Base-by-base conservation (phyloP, 805 yeast genomes). In the Ogataea chonburiensis region DNA sequence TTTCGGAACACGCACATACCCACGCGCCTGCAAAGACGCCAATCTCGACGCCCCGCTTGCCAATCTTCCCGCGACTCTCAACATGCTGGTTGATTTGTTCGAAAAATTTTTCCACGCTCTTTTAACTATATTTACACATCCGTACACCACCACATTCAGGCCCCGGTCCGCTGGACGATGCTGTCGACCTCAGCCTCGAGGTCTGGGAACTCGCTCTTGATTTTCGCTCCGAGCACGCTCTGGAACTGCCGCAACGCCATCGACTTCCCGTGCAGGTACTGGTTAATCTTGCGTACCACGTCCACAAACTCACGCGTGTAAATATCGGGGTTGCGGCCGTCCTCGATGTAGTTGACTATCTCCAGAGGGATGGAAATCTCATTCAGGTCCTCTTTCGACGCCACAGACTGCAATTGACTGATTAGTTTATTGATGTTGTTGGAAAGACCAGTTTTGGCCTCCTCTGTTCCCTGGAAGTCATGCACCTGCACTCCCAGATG, bases 261-360 rank as follows among this genome's bases (percentile, higher is more conserved):
- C 74, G 86, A 77, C 58, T 86, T 86, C 4, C 96, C 98, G 53
- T 87, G 75, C 37, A 93, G 69, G 47, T 81, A 78, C 53, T 94
- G 96, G 55, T 93, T 93, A 28, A 88, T 79, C 50, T 86, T 81
- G 24, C 88, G 80, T n/a, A 93, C 83, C 22, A 91, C 86, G 57
- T 93, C 98, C 11, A 91, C 86, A 63, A 93, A 93, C 63, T 93
- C 98, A 57, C 98, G 74, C 1, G 98, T 88, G 61, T 93, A 93
- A 24, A 93, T 88, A 56, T 93, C 98, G 0, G 98, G 98, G 56
- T 93, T 93, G 49, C 98, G 70, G 2, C 98, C 98, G 53, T 87
- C 95, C 55, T 93, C 98, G 24, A 93, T 86, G 55, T 93, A 93
- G 45, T 83, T 81, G 10, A 88, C 67, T n/a, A 89, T 89, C 53